A percentile compares a stretch with the other conserved stretches of the same genome.
Conservation (phyloP, 1,284 basidiomycete species). For the Cutaneotrichosporon curvatum region DNA sequence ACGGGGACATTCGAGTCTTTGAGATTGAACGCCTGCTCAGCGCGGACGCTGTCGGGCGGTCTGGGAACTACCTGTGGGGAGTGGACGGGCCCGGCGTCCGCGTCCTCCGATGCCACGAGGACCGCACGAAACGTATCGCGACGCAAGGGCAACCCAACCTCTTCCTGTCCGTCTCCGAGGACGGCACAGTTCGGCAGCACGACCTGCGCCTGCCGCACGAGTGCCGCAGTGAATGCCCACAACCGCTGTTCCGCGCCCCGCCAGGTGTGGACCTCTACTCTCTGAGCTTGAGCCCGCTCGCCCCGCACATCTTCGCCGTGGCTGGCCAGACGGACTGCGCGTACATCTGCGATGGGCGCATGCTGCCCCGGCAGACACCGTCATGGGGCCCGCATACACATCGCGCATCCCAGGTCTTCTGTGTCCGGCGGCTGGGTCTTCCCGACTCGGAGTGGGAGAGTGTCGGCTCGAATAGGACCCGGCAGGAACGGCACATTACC, state of each 20-base stretch:
- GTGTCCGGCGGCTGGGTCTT: slow-evolving; percentile 76
- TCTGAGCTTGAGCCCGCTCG: slow-evolving; percentile 45
- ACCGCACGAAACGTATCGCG: slow-evolving; percentile 67
- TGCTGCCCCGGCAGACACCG: slow-evolving; percentile 58
- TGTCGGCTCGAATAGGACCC: slow-evolving; percentile 9
- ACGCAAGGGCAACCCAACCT: slow-evolving; percentile 73
- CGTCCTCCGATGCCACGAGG: slow-evolving; percentile 58
- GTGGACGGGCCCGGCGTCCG: slow-evolving; percentile 29
- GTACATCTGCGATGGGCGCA: slow-evolving; percentile 80
- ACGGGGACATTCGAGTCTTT: slow-evolving; percentile 71
- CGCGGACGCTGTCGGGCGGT: slow-evolving; percentile 21
- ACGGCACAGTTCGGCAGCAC: slow-evolving; percentile 73
- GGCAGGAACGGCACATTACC: slow-evolving; percentile 59
- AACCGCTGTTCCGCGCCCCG: slow-evolving; percentile 40
- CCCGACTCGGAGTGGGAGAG: slow-evolving; percentile 38
- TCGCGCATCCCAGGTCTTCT: slow-evolving; percentile 52
- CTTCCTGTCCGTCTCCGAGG: slow-evolving; percentile 77
- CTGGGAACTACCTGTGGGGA: slow-evolving; percentile 25
- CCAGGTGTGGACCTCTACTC: slow-evolving; percentile 46
- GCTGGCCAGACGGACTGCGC: slow-evolving; percentile 55
- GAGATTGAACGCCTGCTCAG: slow-evolving; percentile 57
- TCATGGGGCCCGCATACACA: slow-evolving; percentile 62
- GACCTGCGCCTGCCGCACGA: slow-evolving; percentile 59
- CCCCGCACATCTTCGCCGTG: slow-evolving; percentile 50
- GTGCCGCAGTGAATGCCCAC: slow-evolving; percentile 40